A percentile compares a stretch with the other conserved stretches of the same genome.
Conservation (phyloP, 495 filamentous ascomycete genomes). For the Daldinia bambusicola region DNA sequence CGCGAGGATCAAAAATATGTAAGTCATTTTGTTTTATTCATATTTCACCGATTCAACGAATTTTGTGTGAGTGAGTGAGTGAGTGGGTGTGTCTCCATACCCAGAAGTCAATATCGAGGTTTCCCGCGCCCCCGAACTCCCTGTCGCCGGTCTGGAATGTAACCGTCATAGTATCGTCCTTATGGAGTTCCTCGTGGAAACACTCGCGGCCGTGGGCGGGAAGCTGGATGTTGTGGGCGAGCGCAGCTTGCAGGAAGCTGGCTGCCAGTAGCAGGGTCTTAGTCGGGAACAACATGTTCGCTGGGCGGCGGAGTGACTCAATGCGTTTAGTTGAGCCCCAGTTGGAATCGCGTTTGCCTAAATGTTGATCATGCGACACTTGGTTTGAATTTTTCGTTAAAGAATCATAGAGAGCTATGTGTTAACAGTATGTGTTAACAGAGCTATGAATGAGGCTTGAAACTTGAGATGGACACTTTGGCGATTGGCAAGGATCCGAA, state of each 20-base stretch:
- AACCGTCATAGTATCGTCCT: slow-evolving; percentile 97
- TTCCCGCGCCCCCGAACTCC: slow-evolving; percentile 94
- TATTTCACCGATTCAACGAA: not conserved
- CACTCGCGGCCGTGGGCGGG: slow-evolving; percentile 91
- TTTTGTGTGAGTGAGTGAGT: not conserved
- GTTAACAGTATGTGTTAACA: not conserved
- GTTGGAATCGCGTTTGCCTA: slow-evolving; percentile 5
- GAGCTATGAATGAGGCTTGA: slow-evolving; percentile 21
- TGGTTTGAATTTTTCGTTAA: not conserved
- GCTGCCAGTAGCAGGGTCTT: slow-evolving; percentile 70
- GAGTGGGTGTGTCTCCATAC: slow-evolving; percentile 73
- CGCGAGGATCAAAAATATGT: slow-evolving; percentile 18
- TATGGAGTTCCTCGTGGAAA: slow-evolving; percentile 93
- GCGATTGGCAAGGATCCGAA: slow-evolving; percentile 38
- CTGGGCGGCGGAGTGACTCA: no score
- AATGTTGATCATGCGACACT: not conserved
- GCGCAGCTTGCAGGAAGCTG: slow-evolving; percentile 67
- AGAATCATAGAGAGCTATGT: not conserved
- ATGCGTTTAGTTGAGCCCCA: not conserved
- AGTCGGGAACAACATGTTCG: slow-evolving; percentile 66
- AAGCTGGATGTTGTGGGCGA: slow-evolving; percentile 95
- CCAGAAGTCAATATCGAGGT: slow-evolving; percentile 98
- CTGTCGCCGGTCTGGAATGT: slow-evolving; percentile 98
- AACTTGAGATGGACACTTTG: slow-evolving; percentile 48
- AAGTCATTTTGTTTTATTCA: slow-evolving; percentile 10